Evolutionary conservation across 2,329 filamentous ascomycete genomes (phyloP).

Genomic region (Pseudogymnoascus sp.): DNA sequence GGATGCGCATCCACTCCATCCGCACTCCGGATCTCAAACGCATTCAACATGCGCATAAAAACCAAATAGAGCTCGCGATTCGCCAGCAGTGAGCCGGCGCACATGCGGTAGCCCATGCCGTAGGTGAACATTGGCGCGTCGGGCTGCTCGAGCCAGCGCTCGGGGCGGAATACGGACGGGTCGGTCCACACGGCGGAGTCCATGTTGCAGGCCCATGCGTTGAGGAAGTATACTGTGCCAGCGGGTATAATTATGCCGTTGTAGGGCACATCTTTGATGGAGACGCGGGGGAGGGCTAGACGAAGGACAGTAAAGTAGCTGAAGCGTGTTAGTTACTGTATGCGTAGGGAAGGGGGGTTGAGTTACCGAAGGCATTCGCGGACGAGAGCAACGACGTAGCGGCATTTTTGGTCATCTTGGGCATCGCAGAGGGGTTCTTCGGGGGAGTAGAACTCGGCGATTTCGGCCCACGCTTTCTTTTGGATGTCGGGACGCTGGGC

Average conservation of each 20-base stretch:
- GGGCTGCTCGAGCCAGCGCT: constrained; percentile 56
- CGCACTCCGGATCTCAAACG: constrained; percentile 50
- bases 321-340: constrained; percentile 12
- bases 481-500: constrained; percentile 56
- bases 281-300: constrained; percentile 54
- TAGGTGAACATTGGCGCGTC: constrained; percentile 57
- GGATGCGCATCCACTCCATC: constrained; percentile 53
- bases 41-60: constrained; percentile 54
- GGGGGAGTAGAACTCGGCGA: constrained; percentile 44
- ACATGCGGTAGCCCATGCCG: constrained; percentile 61
- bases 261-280: constrained; percentile 53
- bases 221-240: constrained; percentile 58
- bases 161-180: constrained; percentile 51
- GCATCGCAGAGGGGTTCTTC: constrained; percentile 52
- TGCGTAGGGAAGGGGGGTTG: no score
- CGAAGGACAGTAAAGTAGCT: constrained; percentile 57
- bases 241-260: constrained; percentile 51
- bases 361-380: constrained; percentile 50
- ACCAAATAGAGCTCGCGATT: constrained; percentile 60
- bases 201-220: constrained; percentile 64
- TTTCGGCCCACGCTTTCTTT: constrained; percentile 49
- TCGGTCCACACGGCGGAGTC: constrained; percentile 52
- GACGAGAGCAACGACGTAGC: constrained; percentile 56
- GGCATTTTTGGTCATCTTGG: constrained; percentile 56
- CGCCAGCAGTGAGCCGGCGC: constrained; percentile 54